Base-by-base conservation (phyloP, 2,329 filamentous ascomycete species). In the Epichloe bromicola region DNA sequence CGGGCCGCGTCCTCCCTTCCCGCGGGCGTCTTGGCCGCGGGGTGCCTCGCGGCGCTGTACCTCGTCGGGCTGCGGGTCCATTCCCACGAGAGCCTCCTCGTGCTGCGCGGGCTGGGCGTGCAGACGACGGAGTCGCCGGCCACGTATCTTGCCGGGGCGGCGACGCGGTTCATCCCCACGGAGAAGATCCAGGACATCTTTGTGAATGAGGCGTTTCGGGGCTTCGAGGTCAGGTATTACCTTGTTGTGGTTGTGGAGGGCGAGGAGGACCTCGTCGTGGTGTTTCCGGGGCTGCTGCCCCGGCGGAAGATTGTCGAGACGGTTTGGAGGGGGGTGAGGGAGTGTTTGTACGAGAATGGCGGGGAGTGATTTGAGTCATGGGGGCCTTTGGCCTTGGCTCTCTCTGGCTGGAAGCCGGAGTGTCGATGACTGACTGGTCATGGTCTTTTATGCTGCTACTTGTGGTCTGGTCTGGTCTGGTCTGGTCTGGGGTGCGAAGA, bases 171-270 rank as follows among this genome's bases (percentile, higher is more conserved):
- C 66, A 97, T 98, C 53, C 91, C 93, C 0, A 95, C 91, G 0
- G 86, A 85, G 43, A 83, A 88, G 67, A 94, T 98, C 52, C 87
- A 87, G 63, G 93, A 98, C 65, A 84, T 98, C 51, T 80, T 96
- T 50, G 86, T 98, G 48, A 89, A 96, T 65, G 93, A 98, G 72
- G 93, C 90, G 3, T 97, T 97, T 67, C 81, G 80, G 52, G 90
- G 90, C 1, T 95, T 96, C 61, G 88, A 90, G 68, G 89, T 97
- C 37, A 74, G 84, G 40, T 95, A 91, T 63, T 96, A 95, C 63
- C 71, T 98, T 8, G 81, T 88, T 4, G 86, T 97, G 33, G 85
- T 97, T 49, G 88, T 97, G 17, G 86, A 94, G 59, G 89, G 83
- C 2, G 91, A 97, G 68, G 79, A 84, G 50, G 84, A 93, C 57